Evolutionary conservation across 2,329 filamentous ascomycete genomes (phyloP).

Genomic region (Teratosphaeriaceae sp.): DNA sequence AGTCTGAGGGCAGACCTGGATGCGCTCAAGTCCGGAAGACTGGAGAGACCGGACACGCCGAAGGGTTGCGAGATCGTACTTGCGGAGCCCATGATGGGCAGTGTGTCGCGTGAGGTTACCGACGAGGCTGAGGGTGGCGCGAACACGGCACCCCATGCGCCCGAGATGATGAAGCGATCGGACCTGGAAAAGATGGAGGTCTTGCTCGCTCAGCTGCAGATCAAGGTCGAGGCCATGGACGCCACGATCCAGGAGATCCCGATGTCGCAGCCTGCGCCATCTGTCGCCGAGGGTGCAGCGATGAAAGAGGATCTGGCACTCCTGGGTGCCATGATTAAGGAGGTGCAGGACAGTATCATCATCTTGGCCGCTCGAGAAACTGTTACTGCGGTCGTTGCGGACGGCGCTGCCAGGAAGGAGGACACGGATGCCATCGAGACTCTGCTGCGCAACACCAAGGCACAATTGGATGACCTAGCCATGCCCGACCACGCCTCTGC

Average conservation of each 20-base stretch:
- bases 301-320: conserved; percentile 48
- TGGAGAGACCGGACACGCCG: conserved; percentile 35
- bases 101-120: conserved; percentile 27
- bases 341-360: conserved; percentile 57
- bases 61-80: conserved; percentile 51
- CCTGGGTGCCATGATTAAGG: conserved; percentile 41
- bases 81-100: conserved; percentile 42
- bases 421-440: conserved; percentile 89
- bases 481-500: conserved; percentile 60
- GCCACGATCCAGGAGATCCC: conserved; percentile 43
- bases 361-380: conserved; percentile 38
- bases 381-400: conserved; percentile 20
- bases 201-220: conserved; percentile 72
- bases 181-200: conserved; percentile 83
- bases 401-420: conserved; percentile 63
- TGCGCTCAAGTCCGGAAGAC: conserved; percentile 56
- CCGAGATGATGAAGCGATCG: conserved; percentile 51
- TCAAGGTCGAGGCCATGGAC: conserved; percentile 77
- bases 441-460: conserved; percentile 81
- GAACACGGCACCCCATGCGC: conserved; percentile 12
- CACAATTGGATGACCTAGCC: conserved; percentile 73
- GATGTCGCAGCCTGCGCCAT: conserved; percentile 35
- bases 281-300: conserved; percentile 25
- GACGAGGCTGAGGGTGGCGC: conserved; percentile 9
- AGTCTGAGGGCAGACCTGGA: conserved; percentile 73